Evolutionary conservation across 306 rosid species (phyloP), one percentile per base, ranked within the genome.

Genomic region (Lagenaria siceraria): DNA sequence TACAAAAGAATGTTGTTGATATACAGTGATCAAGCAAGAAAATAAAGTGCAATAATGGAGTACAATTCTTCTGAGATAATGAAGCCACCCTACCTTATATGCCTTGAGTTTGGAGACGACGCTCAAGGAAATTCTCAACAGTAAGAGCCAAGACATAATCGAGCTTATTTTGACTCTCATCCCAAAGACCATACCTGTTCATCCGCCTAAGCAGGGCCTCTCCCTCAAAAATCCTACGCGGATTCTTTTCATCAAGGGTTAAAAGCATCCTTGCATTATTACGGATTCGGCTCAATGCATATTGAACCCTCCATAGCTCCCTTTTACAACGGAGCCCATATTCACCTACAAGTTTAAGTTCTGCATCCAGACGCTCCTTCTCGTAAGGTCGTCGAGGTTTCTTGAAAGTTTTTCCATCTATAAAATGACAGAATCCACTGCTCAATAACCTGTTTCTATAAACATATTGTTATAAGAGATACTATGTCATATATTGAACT

Each of bases 381-480:
- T 86, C 89, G 4, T 86, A 86, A 8, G 87, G 89, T 38, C 87
- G 85, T 18, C 85, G 79, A 15, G 87, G 89, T 79, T 86, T 86
- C 86, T 86, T 86, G 51, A 86, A 83, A 33, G 83, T 86, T 27
- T 86, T 86, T 53, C 89, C 89, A 83, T 86, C 89, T 86, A 63
- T 21, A n/a, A 6, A 49, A 73, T 33, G 46, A 64, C 7, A 64
- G 46, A 35, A 1, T 25, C 48, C 73, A 66, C 52, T 5, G 38
- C 11, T 66, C 49, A 66, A 11, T n/a, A 5, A 66, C 19, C 73
- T 1, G 29, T 52, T 25, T 66, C 49, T 51, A 17, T 17, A 12
- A 46, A 13, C 52, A 46, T 46, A 18, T 17, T 6, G 8, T 15
- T 17, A 52, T 4, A 66, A 38, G 2, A 38, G 10, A 18, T 40